Evolutionary conservation across 2,329 filamentous ascomycete species (phyloP), one percentile per base, ranked within the genome.

Genomic region (Madurella fahalii): DNA sequence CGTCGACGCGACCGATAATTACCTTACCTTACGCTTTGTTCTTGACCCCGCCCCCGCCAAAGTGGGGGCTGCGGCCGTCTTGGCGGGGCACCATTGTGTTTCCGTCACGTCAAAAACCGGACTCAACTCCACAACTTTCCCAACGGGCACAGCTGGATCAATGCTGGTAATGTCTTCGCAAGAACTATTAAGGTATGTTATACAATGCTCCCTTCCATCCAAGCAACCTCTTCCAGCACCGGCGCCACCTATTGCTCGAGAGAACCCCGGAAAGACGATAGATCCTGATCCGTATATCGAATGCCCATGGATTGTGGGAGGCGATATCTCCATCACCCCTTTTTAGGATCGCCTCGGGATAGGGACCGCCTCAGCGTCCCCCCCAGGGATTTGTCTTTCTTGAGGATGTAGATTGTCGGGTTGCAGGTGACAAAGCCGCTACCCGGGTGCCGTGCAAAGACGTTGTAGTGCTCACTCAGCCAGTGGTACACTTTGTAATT

Each of bases 361-460:
- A 34, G 5, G 8, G 25, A 53, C 2, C 7, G 2, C n/a, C 13
- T 48, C 18, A 53, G 17, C 2, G 51, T 16, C 13, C 20, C 40
- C 15, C 40, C 12, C 8, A 31, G 25, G 8, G 25, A 34, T 13
- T 17, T 52, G 9, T 13, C n/a, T 18, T 53, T 58, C 37, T 20
- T 40, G 32, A 37, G 34, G 47, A 59, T 44, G 43, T 59, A 59
- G 32, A 59, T 54, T 3, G 50, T 57, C 30, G 57, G 54, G 16
- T 43, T 40, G 42, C 52, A 57, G 8, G 45, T 39, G 25, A 57
- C 54, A 12, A 59, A 59, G 1, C 57, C 57, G 37, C 54, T 52
- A 5, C 52, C 54, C 1, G 51, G 52, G n/a, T 40, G 47, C 18
- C 50, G 31, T 0, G 20, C 32, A 52, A 40, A 53, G 15, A 59